Base-by-base conservation (phyloP, 2,329 filamentous ascomycete species). In the Fusarium guadeloupense region DNA sequence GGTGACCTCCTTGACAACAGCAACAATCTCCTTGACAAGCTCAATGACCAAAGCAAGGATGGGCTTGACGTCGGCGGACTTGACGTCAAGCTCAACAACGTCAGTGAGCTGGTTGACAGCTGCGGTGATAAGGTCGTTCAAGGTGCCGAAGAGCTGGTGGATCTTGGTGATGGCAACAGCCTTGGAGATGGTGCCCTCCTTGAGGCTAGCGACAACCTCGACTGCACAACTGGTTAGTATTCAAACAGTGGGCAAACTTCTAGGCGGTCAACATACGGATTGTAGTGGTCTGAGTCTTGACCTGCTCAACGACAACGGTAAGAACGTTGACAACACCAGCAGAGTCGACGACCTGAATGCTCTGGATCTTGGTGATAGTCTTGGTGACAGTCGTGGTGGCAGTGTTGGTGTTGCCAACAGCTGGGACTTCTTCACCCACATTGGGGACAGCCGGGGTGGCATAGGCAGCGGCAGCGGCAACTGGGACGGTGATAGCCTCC, bases 311-410 rank as follows among this genome's bases (percentile, higher is more conserved):
- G 10, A 49, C 49, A 17, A 60, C 23, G 23, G 44, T 58, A 14
- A 62, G 45, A 25, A 62, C 35, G 35, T 52, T 40, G 41, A 62
- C 52, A 28, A 62, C 52, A 13, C 55, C 55, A 16, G 33, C 54
- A 9, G 46, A 41, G 54, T 59, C 47, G 46, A 33, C 33, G 3
- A 59, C 20, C 10, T 41, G 40, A 38, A 52, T 19, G 19, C n/a
- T 20, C 8, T 45, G 37, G 46, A 62, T 62, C 35, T 62, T 39
- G 26, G 43, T 62, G 5, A 60, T 48, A 2, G 33, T 60, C 55
- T 62, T 62, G 51, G 41, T 46, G 33, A 59, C n/a, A 4, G 54
- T 54, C 19, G 57, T 61, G 56, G 40, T 51, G 37, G 59, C n/a
- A 3, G 54, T 54, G 14, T 41, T 38, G 25, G 57, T 34, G 16